Base-by-base conservation (phyloP, 1,284 basidiomycete species). In the Irpex sp. region DNA sequence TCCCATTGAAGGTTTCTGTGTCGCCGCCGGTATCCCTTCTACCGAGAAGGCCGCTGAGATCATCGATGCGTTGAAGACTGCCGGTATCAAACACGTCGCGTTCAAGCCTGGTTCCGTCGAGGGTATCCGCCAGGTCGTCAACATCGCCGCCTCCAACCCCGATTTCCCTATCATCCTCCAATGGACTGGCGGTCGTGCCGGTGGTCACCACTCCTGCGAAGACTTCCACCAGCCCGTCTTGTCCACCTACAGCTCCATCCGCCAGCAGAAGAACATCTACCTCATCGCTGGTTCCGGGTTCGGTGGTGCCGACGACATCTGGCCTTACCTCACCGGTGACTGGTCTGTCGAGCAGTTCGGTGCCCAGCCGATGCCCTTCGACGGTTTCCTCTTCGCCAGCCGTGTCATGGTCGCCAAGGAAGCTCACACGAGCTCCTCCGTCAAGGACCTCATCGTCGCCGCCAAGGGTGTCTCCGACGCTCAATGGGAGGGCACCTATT, bases 181-280 rank as follows among this genome's bases (percentile, higher is more conserved):
- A 75, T 98, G 97, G 97, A 99, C 97, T 58, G 97, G 97, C 74
- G 97, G 97, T 60, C 94, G 97, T 71, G 97, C 97, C n/a, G 97
- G 97, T 70, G 97, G 97, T 65, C 97, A 99, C 73, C 97, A 98
- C 81, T 96, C 94, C 9, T 98, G 90, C 76, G 97, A 99, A 77
- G 97, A 99, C 77, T 96, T 98, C 87, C 96, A 98, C 75, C 94
- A 97, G 76, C 97, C 97, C 0, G 89, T 99, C 70, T 81, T 99
- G 54, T 80, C 89, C 56, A 98, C 96, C 0, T 99, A 99, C 78
- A 83, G 88, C 57, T 81, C 91, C 19, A 97, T 99, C 74, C 92
- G 97, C 66, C 89, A 92, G 71, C 91, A 96, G 68, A 72, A 83
- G 62, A 99, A 99, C 79, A 90, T 99, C 70, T 84, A 86, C 60